Evolutionary conservation across 352 stramenopile genomes (phyloP), one percentile per base, ranked within the genome.

Genomic region (Aphanomyces stellatus): DNA sequence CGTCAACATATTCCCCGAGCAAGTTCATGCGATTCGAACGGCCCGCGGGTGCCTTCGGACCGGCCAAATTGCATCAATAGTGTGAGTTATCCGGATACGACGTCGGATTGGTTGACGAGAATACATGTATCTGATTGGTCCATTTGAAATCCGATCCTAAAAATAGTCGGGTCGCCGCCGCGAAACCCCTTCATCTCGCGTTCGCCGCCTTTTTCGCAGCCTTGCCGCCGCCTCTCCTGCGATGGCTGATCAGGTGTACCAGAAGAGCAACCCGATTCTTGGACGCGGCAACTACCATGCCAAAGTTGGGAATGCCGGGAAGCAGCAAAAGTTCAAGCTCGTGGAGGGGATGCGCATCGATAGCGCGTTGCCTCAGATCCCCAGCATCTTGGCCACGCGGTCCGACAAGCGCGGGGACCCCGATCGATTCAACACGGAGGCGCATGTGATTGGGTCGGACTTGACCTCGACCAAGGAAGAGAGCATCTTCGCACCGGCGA

Each of bases 291-390:
- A 82, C 61, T 91, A 90, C 69, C 79, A 91, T 28, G 82, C 82
- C 43, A 76, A 76, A 15, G 53, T 80, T 27, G 83, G 85, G 25
- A 85, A 76, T 41, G 78, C 90, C 68, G 72, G 80, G 60, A 93
- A 93, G 71, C 82, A 82, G 42, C 84, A 93, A 71, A 80, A 81
- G 48, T 93, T 93, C 71, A 91, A 91, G 72, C 53, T 93, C 28
- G 68, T 88, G 7, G 75, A 90, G 53, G 78, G 64, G 15, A 62
- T 92, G 71, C 79, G 80, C 33, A 69, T 90, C 28, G 84, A 90
- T 69, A 87, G 76, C 62, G 80, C 76, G 28, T 69, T 90, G 35
- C 75, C 76, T 51, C 78, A 88, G 53, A 69, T 84, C 57, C 60
- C 60, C 17, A 89, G 80, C 34, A 81, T 74, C 37, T 67, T 90